Evolutionary conservation across 1,284 basidiomycete genomes (phyloP), one percentile per base, ranked within the genome.

Genomic region (Coriolopsis trogii): DNA sequence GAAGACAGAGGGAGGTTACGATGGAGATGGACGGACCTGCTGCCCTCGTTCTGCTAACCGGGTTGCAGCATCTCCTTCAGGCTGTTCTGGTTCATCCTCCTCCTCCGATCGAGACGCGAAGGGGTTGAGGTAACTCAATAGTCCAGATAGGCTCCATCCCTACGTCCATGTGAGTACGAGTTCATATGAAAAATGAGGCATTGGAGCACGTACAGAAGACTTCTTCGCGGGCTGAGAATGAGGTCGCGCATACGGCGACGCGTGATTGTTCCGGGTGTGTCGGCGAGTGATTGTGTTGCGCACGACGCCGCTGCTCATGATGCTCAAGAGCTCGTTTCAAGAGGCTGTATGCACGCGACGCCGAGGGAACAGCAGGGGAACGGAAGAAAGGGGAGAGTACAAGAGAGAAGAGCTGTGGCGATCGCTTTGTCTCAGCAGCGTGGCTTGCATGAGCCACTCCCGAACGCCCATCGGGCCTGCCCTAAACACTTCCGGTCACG

Each of bases 161-260:
- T 63, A n/a, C n/a, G n/a, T n/a, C n/a, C n/a, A n/a, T n/a, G n/a
- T 33, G 9, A 31, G 29, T 23, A 4, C 31, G 7, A 26, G 21
- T 6, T 33, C 4, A 41, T n/a, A 20, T 28, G 24, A 34, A n/a
- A 33, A 29, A 29, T 44, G 26, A 45, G 30, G 30, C 12, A 26
- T 18, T 37, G 16, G 36, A 31, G 39, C 31, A 48, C 53, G 39
- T 40, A 59, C 57, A 6, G 53, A 49, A 28, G 62, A 54, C 58
- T 62, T 63, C 59, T 60, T 61, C 26, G 43, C 46, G 7, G 50
- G n/a, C 13, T 13, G n/a, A 16, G n/a, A n/a, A 16, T 18, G 29
- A 24, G 57, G 59, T 23, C 62, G 62, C 34, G 58, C 45, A 37
- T 64, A 65, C 4, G 62, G 64, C 30, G 59, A 63, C 39, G 64